A percentile compares a stretch with the other conserved stretches of the same genome.
These are phyloP conservation scores for Ogataea degrootiae DNA, from an alignment of 805 yeast species.

Conservation along the genomic window DNA sequence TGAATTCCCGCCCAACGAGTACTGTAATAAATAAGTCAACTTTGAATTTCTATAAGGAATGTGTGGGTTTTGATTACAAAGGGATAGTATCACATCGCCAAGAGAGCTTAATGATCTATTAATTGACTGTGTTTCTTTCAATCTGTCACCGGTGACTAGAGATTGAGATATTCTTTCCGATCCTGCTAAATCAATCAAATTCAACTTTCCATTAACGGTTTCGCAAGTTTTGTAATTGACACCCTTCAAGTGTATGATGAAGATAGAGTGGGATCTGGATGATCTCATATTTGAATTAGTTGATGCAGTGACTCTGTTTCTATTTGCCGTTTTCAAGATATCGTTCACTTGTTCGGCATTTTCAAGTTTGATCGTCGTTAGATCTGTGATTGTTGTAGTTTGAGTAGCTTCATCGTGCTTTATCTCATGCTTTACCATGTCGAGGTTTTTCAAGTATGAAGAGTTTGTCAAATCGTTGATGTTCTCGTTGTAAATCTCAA, in stretches of 20 bases:
- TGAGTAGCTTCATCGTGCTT: constrained; percentile 55
- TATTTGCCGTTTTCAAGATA: constrained; percentile 50
- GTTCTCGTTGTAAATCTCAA: constrained; percentile 86
- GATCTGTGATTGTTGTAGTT: constrained; percentile 58
- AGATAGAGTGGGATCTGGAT: constrained; percentile 88
- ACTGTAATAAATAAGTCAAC: constrained; percentile 77
- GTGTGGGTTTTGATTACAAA: constrained; percentile 36
- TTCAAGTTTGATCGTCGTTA: constrained; percentile 43
- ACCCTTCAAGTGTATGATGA: constrained; percentile 60
- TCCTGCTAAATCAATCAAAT: constrained; percentile 90
- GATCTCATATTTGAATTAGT: constrained; percentile 80
- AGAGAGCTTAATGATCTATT: constrained; percentile 83
- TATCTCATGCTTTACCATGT: constrained; percentile 52
- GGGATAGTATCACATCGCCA: constrained; percentile 74
- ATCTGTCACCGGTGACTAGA: constrained; percentile 72
- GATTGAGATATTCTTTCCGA: constrained; percentile 79
- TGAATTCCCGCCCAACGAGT: constrained; percentile 78
- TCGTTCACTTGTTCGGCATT: constrained; percentile 42
- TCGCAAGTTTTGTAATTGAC: constrained; percentile 44
- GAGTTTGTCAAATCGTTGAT: constrained; percentile 60
- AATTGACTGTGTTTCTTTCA: constrained; percentile 84
- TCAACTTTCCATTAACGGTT: constrained; percentile 53
- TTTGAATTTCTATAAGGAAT: constrained; percentile 69
- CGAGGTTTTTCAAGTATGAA: constrained; percentile 17
- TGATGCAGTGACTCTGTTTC: constrained; percentile 70